Conservation (phyloP, 2,329 filamentous ascomycete species). For the Grosmannia clavigera region DNA sequence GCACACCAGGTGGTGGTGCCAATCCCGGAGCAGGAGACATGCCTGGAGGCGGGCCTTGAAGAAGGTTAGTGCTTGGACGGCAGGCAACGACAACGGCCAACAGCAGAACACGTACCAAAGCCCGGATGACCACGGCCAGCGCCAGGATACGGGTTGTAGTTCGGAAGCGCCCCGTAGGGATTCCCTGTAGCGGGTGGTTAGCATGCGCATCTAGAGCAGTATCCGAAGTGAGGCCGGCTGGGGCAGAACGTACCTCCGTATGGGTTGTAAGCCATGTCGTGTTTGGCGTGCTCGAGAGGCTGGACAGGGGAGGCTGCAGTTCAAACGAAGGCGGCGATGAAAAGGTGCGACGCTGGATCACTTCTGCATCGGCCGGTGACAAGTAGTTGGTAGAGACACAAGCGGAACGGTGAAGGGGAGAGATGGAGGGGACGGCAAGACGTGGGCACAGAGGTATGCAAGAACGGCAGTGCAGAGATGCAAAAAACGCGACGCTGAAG, state of each 20-base stretch:
- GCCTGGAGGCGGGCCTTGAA: conserved; percentile 60
- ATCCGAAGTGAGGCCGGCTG: background rate
- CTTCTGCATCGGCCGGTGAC: background rate
- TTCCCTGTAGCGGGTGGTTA: conserved; percentile 17
- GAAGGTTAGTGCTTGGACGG: conserved; percentile 4
- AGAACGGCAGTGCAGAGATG: background rate
- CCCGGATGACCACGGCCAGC: conserved; percentile 59
- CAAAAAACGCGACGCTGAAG: background rate
- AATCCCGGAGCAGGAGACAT: conserved; percentile 73
- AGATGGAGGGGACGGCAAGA: background rate
- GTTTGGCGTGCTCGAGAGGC: background rate
- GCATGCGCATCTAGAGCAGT: background rate
- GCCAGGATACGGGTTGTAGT: conserved; percentile 59
- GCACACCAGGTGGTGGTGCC: conserved; percentile 64
- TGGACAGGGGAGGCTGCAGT: background rate
- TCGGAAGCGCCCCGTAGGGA: conserved; percentile 63
- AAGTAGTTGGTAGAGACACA: background rate
- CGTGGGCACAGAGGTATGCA: background rate
- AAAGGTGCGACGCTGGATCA: background rate
- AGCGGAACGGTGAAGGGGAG: background rate
- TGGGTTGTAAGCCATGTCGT: conserved; percentile 46
- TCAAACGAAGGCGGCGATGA: background rate
- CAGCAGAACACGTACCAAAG: conserved; percentile 47
- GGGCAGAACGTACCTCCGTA: conserved; percentile 34
- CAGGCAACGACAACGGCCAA: background rate